Base-by-base conservation (phyloP, 2,329 filamentous ascomycete genomes). In the Penicillium oxalicum region DNA sequence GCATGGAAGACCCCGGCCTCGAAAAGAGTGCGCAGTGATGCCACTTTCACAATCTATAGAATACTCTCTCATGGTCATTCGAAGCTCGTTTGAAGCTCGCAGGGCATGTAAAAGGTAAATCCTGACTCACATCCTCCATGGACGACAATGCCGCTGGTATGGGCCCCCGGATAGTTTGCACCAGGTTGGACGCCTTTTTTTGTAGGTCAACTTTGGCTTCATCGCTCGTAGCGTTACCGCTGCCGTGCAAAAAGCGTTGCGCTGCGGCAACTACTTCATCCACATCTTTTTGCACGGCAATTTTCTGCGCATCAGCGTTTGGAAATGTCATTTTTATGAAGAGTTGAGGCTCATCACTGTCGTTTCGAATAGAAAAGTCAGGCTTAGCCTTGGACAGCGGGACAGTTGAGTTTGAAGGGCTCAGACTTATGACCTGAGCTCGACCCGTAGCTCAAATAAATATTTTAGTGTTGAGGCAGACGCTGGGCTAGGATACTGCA, bases 91-190 rank as follows among this genome's bases (percentile, higher is more conserved):
- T 2, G 24, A 37, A 37, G 9, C 35, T 37, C 24, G 35, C 24
- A 12, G 7, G 35, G 24, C 35, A 37, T 37, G 35, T 13, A 37
- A 18, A 37, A 18, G 12, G 35, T 18, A 18, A 18, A n/a, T 37
- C 35, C 35, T 37, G 4, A 37, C 35, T 37, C n/a, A 53, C 50
- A 47, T 55, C 40, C 27, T 56, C 54, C n/a, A 56, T 53, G 5
- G 53, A 46, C n/a, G 48, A 47, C 48, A 58, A 60, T 5, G 59
- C 47, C 40, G 52, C 48, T 27, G 59, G 53, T 9, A 47, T 51
- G n/a, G 58, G 58, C 5, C 58, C 58, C 11, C 53, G 55, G 29
- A 60, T 52, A 5, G 55, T 53, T 32, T 55, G 52, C 7, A 51
- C 18, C 34, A 55, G 48, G 4, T 40, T 45, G 24, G 44, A 44